Evolutionary conservation across 2,329 filamentous ascomycete species (phyloP), one percentile per base, ranked within the genome.

Genomic region (Aspergillus aculeatus): DNA sequence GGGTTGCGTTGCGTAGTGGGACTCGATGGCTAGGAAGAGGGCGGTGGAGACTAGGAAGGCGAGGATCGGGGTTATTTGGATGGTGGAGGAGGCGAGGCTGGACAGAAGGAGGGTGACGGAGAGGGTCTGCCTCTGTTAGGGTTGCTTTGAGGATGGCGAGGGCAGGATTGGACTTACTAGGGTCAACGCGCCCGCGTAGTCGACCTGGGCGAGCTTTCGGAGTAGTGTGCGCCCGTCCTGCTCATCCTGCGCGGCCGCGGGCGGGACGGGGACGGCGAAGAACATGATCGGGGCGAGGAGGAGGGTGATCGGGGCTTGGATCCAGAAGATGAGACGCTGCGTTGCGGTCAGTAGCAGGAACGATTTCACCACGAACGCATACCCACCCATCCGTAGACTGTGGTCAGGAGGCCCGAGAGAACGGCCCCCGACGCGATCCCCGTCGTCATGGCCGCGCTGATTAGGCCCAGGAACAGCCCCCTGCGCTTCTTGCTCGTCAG

Each of bases 91-190:
- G 23, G 84, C 83, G 0, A 96, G 82, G 24, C 87, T 85, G 69
- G 87, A 88, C 19, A 96, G 85, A 59, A 96, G 85, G 6, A 92
- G 80, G 0, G 90, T 83, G 16, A 94, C 87, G 2, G 89, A 84
- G 4, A 79, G 67, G 1, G 83, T 84, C 86, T 89, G 24, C 5
- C 4, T 59, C 26, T 3, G 62, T 60, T 35, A 47, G 6, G 16
- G 2, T n/a, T 44, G 14, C 12, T 2, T 21, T 12, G 3, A 14
- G 26, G 10, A 14, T 19, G 5, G 12, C 7, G 32, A 35, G 12
- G 32, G 26, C 9, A 4, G 32, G 5, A 1, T 35, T 16, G 4
- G 3, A 59, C 82, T 71, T 77, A 89, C 86, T 64, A 92, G 75
- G n/a, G 86, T 79, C 1, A 85, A 41, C 6, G 89, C 89, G 3